phyloP scores from a whole-genome alignment of 371 early-diverging fungal species.

The Fennellomyces sp. region DNA sequence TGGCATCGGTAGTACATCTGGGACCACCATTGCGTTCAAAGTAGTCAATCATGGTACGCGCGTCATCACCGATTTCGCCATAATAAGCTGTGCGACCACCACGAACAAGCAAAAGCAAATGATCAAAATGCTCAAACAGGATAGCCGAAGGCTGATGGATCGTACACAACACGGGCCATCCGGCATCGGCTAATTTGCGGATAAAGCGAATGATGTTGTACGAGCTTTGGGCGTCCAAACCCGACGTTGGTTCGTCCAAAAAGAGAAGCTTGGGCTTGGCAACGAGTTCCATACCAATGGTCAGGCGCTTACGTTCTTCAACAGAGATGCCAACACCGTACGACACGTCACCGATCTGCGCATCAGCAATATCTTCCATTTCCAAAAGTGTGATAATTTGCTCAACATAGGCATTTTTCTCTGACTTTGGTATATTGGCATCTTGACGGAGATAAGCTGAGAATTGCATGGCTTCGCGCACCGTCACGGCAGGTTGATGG shows the following conservation, averaged over 20 bases:
- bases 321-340: constrained; percentile 52
- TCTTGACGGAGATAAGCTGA: constrained; percentile 69
- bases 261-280: constrained; percentile 74
- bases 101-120: constrained; percentile 62
- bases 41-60: constrained; percentile 54
- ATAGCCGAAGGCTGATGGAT: constrained; percentile 72
- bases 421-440: constrained; percentile 43
- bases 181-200: constrained; percentile 59
- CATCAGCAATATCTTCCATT: constrained; percentile 58
- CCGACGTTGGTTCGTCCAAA: constrained; percentile 84
- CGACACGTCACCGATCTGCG: constrained; percentile 52
- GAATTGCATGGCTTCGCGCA: constrained; percentile 69
- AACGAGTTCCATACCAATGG: constrained; percentile 71
- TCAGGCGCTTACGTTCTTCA: constrained; percentile 67
- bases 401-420: constrained; percentile 64
- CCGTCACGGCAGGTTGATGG: constrained; percentile 57
- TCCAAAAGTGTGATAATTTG: constrained; percentile 61
- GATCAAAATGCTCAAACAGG: constrained; percentile 67
- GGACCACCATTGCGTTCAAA: constrained; percentile 61
- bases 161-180: constrained; percentile 62
- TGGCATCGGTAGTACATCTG: constrained; percentile 50
- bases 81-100: constrained; percentile 63
- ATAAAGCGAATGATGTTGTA: constrained; percentile 68
- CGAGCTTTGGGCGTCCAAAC: constrained; percentile 67
- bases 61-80: constrained; percentile 61